Percentiles rank a stretch among this genome's conserved stretches.
Conservation (phyloP, 768 basidiomycete genomes). For the Tephrocybe sp. region DNA sequence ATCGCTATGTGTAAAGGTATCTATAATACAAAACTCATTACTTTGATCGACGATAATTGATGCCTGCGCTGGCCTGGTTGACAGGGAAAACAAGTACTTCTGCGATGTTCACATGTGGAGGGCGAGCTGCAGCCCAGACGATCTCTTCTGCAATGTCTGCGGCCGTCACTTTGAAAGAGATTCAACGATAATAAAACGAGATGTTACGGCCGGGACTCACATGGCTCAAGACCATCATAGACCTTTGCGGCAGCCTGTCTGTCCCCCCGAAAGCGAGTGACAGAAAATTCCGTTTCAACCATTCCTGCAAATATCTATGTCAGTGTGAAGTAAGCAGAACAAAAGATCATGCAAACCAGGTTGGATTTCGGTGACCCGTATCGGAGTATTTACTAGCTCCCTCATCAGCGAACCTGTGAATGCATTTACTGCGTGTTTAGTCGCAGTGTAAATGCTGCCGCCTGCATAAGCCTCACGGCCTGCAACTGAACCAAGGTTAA, state of each 20-base stretch:
- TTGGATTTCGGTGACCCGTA: conserved; percentile 92
- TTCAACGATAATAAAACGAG: conserved; percentile 3
- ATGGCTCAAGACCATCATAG: conserved; percentile 83
- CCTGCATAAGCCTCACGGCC: conserved; percentile 86
- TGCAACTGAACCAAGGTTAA: conserved; percentile 94
- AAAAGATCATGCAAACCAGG: conserved; percentile 53
- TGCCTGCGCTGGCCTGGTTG: conserved; percentile 70
- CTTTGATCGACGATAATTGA: conserved; percentile 53
- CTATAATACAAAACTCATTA: conserved; percentile 14
- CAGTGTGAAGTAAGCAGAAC: conserved; percentile 10
- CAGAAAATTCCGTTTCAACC: conserved; percentile 92
- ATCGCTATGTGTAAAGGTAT: conserved; percentile 14
- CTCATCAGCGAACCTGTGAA: conserved; percentile 80
- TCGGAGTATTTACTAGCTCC: conserved; percentile 89
- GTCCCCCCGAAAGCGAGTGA: conserved; percentile 89
- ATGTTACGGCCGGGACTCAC: conserved; percentile 44
- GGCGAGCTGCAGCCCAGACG: conserved; percentile 92
- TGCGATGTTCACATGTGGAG: conserved; percentile 89
- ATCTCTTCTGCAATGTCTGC: conserved; percentile 97
- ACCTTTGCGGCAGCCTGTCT: conserved; percentile 80
- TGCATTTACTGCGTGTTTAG: conserved; percentile 82
- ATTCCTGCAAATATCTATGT: conserved; percentile 43
- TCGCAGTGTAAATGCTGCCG: conserved; percentile 91
- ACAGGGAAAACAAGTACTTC: conserved; percentile 76
- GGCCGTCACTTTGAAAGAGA: conserved; percentile 55